Evolutionary conservation across 495 filamentous ascomycete genomes (phyloP).

Genomic region (Penicillium roqueforti): DNA sequence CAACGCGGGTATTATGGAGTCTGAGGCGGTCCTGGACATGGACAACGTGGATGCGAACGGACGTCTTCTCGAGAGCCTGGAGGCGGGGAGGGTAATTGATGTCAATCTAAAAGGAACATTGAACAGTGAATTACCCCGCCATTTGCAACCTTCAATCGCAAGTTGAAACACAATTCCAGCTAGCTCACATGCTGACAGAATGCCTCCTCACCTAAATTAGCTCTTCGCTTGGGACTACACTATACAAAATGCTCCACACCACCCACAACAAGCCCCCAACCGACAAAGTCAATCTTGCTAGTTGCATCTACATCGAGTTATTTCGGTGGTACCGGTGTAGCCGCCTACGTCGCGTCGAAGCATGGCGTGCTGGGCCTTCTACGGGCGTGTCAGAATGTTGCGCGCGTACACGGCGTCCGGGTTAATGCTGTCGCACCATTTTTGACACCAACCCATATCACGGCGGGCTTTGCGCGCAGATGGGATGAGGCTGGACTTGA

Average conservation of each 20-base stretch:
- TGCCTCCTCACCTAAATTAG: background rate
- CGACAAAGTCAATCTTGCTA: constrained; percentile 23
- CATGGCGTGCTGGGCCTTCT: constrained; percentile 30
- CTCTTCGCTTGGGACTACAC: constrained; percentile 19
- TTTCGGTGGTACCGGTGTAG: constrained; percentile 29
- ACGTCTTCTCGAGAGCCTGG: constrained; percentile 16
- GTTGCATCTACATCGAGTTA: constrained; percentile 29
- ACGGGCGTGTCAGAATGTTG: constrained; percentile 22
- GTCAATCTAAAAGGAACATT: constrained; percentile 36
- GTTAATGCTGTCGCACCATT: constrained; percentile 32
- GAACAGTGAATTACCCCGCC: constrained; percentile 22
- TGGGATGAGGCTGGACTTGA: constrained; percentile 24
- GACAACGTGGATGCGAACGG: constrained; percentile 18
- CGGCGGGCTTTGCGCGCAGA: constrained; percentile 15
- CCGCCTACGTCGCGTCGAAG: constrained; percentile 32
- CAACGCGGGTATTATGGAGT: constrained; percentile 62
- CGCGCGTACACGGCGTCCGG: constrained; percentile 15
- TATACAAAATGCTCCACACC: constrained; percentile 12
- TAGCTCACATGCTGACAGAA: background rate
- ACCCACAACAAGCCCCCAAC: background rate
- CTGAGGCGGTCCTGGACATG: constrained; percentile 14
- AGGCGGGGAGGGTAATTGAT: constrained; percentile 27
- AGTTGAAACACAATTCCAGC: background rate
- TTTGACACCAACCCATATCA: constrained; percentile 28
- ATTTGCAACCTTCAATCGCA: background rate